These are phyloP conservation scores for Cercophora samala DNA, from an alignment of 495 filamentous ascomycete genomes.

Conservation along the genomic window DNA sequence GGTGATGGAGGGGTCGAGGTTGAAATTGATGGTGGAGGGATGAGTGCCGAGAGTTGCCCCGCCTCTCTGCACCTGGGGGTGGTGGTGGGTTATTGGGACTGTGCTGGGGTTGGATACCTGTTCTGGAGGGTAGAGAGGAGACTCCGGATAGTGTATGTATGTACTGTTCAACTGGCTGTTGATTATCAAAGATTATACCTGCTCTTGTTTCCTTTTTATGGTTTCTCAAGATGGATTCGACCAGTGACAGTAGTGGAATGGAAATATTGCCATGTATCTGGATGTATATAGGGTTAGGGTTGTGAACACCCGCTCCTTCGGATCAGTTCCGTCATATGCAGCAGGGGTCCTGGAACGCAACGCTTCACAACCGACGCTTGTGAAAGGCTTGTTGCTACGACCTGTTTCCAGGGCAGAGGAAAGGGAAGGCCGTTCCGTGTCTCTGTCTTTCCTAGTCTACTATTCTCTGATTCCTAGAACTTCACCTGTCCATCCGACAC, in stretches of 20 bases:
- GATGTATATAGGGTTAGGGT: not conserved
- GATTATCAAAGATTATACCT: too few species aligned
- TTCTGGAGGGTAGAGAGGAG: not conserved
- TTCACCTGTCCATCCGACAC: too few species aligned
- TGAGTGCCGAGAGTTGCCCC: slow-evolving; percentile 9
- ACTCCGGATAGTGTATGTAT: too few species aligned
- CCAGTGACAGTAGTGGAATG: too few species aligned
- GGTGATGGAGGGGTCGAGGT: not conserved
- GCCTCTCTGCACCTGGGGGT: not conserved
- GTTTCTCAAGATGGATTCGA: too few species aligned
- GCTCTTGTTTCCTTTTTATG: too few species aligned
- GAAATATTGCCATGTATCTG: too few species aligned
- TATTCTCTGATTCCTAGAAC: not conserved
- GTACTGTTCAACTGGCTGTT: too few species aligned
- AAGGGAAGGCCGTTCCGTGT: too few species aligned
- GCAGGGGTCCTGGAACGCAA: slow-evolving; percentile 9
- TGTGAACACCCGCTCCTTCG: slow-evolving; percentile 3
- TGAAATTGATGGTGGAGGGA: slow-evolving; percentile 7
- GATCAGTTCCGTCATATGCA: slow-evolving; percentile 9
- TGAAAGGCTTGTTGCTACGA: not conserved
- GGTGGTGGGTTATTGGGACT: not conserved
- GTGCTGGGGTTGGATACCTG: not conserved
- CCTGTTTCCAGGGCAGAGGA: not conserved
- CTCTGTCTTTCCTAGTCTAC: too few species aligned
- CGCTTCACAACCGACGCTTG: not conserved